phyloP scores from a whole-genome alignment of 176 grass and related monocot genomes.

The Cenchrus fungigraminus region DNA sequence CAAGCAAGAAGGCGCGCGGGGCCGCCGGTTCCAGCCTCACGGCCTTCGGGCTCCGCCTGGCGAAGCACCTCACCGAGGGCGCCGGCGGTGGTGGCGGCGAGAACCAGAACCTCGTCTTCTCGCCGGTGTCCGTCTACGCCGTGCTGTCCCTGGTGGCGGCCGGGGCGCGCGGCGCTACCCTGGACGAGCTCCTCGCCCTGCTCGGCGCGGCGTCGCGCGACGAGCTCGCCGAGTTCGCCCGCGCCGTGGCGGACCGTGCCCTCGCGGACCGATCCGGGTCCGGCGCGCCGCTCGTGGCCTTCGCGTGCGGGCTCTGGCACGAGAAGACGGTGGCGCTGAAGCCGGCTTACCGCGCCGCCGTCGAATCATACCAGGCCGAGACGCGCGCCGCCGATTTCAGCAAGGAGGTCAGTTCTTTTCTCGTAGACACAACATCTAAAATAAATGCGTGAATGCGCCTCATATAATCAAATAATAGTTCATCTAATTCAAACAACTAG shows the following conservation, averaged over 20 bases:
- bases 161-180: background rate
- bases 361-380: too few species aligned
- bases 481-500: too few species aligned
- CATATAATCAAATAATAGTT: background rate
- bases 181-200: slow-evolving; percentile 18
- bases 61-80: too few species aligned
- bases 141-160: background rate
- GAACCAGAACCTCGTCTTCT: slow-evolving; percentile 19
- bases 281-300: slow-evolving; percentile 26
- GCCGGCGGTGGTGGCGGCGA: background rate
- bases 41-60: background rate
- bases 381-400: too few species aligned
- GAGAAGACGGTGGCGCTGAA: slow-evolving; percentile 28
- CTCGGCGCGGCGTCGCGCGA: background rate
- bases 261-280: background rate
- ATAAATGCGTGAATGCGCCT: background rate
- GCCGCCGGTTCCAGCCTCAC: background rate
- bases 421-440: too few species aligned
- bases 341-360: background rate
- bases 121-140: slow-evolving; percentile 37
- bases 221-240: background rate
- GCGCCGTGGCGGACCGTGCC: background rate
- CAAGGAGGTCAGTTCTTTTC: too few species aligned
- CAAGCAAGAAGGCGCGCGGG: slow-evolving; percentile 3
- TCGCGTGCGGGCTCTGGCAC: slow-evolving; percentile 33